Base-by-base conservation (phyloP, 176 grass and related monocot genomes). In the Areca catechu region DNA sequence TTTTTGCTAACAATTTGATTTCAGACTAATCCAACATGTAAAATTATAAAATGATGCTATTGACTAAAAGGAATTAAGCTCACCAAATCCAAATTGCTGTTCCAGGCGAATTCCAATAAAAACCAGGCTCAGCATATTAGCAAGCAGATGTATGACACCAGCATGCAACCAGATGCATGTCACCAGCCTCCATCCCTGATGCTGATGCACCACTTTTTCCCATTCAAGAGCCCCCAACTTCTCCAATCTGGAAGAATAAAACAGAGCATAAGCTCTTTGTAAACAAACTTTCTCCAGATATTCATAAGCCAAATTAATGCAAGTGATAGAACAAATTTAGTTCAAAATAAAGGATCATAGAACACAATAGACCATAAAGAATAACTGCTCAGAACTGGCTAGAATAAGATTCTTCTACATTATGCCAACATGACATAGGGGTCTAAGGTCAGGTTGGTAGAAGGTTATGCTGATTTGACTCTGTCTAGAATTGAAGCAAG, bases 31-130 rank as follows among this genome's bases (percentile, higher is more conserved):
- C 34, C 10, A 5, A 43, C 10, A 14, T 43, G 34, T 12, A 43
- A 43, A 43, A 12, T 14, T 7, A 43, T 43, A 43, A 43, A 43
- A 53, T 62, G 43, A 30, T 22, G 15, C 19, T 4, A 52, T 66
- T 18, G 5, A 58, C 25, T 54, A 54, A 60, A 53, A 58, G 4
- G 57, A 60, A 29, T 17, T 16, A 30, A 16, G 57, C 79, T 83
- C 71, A 97, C 92, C 71, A 67, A 82, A 97, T 88, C 92, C 92
- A 28, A 97, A 97, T 52, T 96, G 86, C 70, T 88, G 80, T 71
- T 96, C 92, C 14, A 96, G 86, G 24, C 80, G 86, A 68, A 88
- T 60, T 50, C 86, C 92, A 27, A 96, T 82, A 67, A 88, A 79
- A 58, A 90, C 23, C 65, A 90, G 83, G 65, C 86, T 82, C 66